Evolutionary conservation across 2,329 filamentous ascomycete species (phyloP).

Genomic region (Zymoseptoria ardabiliae): DNA sequence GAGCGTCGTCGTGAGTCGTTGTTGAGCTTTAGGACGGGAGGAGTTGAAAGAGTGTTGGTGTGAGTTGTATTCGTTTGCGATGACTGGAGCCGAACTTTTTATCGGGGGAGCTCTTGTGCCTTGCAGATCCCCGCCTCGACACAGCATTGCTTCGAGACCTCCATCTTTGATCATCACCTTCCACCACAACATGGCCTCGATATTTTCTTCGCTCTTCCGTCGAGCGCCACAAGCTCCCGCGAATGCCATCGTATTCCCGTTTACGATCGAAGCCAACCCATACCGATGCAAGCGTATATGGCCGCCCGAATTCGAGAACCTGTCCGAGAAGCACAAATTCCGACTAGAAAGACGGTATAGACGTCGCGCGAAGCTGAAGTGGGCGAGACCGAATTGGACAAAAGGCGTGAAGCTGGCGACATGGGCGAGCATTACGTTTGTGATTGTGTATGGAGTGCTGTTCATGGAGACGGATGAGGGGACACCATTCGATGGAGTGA

Average conservation of each 20-base stretch:
- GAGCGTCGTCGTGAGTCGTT: constrained; percentile 25
- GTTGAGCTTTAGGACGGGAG: not conserved
- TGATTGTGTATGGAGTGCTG: constrained; percentile 50
- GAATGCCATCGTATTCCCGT: constrained; percentile 21
- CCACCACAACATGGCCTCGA: constrained; percentile 13
- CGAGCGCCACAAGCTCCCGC: constrained; percentile 15
- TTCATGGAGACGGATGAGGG: constrained; percentile 48
- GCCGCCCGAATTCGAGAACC: constrained; percentile 67
- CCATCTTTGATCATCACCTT: not conserved
- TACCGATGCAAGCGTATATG: constrained; percentile 64
- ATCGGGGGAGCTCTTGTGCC: not conserved
- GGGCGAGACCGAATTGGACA: constrained; percentile 56
- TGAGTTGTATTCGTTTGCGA: not conserved
- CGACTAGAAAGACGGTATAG: constrained; percentile 73
- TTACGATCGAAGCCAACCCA: constrained; percentile 45
- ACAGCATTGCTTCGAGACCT: not conserved
- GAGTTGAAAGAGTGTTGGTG: not conserved
- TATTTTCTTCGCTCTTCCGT: constrained; percentile 23
- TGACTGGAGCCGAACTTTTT: not conserved
- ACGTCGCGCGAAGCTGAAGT: constrained; percentile 56
- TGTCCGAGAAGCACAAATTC: constrained; percentile 66
- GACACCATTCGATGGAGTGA: constrained; percentile 47
- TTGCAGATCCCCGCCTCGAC: not conserved
- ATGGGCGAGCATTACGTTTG: constrained; percentile 50
- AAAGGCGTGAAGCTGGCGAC: constrained; percentile 60